Percentiles rank a stretch among this genome's conserved stretches.
Evolutionary conservation across 768 basidiomycete genomes (phyloP).

Genomic region (Tulasnella sp.): DNA sequence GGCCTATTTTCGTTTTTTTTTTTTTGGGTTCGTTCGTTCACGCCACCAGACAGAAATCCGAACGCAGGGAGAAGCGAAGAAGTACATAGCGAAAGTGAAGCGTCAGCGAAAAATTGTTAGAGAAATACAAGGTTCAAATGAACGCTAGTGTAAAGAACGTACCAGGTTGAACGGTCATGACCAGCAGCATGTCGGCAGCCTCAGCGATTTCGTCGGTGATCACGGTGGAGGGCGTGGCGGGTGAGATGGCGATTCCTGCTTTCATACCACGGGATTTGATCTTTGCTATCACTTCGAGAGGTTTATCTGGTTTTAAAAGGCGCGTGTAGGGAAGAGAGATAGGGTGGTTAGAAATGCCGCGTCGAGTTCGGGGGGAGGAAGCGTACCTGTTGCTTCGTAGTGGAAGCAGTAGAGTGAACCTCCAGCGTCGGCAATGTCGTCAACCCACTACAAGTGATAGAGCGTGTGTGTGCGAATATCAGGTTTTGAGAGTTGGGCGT

Average conservation of each 20-base stretch:
- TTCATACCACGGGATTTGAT: constrained; percentile 88
- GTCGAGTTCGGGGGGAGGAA: not conserved
- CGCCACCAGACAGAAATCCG: too few relatives aligned
- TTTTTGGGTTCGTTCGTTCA: too few relatives aligned
- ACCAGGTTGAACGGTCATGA: constrained; percentile 35
- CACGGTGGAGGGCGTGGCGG: constrained; percentile 84
- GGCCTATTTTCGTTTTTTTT: constrained; percentile 74
- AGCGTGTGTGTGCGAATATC: not conserved
- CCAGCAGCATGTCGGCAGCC: constrained; percentile 47
- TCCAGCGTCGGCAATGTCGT: constrained; percentile 94
- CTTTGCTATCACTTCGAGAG: constrained; percentile 71
- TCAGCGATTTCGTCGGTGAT: constrained; percentile 86
- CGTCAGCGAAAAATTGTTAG: not conserved
- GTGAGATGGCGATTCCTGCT: constrained; percentile 95
- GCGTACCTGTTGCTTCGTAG: constrained; percentile 85
- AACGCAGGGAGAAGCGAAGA: too few relatives aligned
- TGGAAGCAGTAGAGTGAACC: constrained; percentile 97
- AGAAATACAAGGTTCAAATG: too few relatives aligned
- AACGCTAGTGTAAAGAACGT: not conserved
- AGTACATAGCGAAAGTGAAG: too few relatives aligned
- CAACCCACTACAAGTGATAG: constrained; percentile 74
- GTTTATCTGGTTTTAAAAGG: constrained; percentile 55
- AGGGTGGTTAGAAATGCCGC: not conserved
- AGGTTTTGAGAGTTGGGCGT: not conserved
- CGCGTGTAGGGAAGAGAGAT: not conserved